A percentile compares a stretch with the other conserved stretches of the same genome.
Evolutionary conservation across 352 stramenopile species (phyloP).

Genomic region (Pythium aristosporum): DNA sequence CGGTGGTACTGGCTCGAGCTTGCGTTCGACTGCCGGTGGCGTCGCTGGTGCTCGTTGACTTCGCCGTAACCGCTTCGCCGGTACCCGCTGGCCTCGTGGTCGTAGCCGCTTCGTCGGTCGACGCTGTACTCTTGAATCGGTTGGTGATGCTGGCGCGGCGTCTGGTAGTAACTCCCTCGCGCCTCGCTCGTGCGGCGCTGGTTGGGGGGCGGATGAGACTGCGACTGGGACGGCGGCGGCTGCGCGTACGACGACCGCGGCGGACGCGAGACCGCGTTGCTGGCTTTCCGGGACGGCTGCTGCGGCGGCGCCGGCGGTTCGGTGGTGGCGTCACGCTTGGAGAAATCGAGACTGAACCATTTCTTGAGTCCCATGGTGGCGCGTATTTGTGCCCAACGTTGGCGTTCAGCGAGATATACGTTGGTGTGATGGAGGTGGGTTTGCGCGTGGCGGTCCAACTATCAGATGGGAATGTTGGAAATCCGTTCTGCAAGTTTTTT

Average conservation of each 20-base stretch:
- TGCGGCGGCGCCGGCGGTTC: slow-evolving; percentile 11
- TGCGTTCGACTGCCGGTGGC: slow-evolving; percentile 9
- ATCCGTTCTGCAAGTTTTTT: not conserved
- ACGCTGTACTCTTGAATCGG: not conserved
- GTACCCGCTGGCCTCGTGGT: not conserved
- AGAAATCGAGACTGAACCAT: slow-evolving; percentile 55
- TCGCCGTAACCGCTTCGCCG: no score
- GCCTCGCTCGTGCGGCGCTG: slow-evolving; percentile 14
- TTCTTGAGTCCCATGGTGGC: slow-evolving; percentile 60
- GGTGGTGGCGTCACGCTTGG: slow-evolving; percentile 18
- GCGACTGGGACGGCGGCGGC: not conserved
- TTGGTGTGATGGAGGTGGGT: not conserved
- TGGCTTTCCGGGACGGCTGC: slow-evolving; percentile 21
- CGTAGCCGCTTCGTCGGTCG: slow-evolving; percentile 1
- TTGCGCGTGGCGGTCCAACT: slow-evolving; percentile 6
- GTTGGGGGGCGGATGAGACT: not conserved
- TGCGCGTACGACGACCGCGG: slow-evolving; percentile 7
- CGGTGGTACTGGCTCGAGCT: slow-evolving; percentile 11
- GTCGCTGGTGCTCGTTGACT: not conserved
- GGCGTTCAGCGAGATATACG: not conserved
- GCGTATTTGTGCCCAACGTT: no score
- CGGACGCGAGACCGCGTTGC: slow-evolving; percentile 4
- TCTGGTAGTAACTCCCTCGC: slow-evolving; percentile 17
- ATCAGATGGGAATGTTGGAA: not conserved
- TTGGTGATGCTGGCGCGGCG: slow-evolving; percentile 11